Evolutionary conservation across 345 rosid genomes (phyloP), one percentile per base, ranked within the genome.

Genomic region (Chamaenerion angustifolium): DNA sequence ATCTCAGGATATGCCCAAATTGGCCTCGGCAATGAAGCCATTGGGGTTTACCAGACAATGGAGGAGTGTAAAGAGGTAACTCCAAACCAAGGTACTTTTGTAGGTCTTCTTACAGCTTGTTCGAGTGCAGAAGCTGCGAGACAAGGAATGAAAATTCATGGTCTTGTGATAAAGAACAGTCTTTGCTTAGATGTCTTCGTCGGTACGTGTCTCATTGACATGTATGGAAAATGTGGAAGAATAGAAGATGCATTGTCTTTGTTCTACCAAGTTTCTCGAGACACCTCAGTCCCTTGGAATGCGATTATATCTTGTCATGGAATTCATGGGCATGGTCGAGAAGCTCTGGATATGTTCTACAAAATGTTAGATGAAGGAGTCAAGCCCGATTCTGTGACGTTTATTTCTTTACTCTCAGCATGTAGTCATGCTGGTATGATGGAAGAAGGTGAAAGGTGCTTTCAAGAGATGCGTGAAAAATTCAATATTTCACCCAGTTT

Each of bases 361-460:
- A 52, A 66, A 25, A 76, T 76, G 77, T 69, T 59, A 50, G 43
- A 50, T 12, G 59, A 57, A 13, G 66, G 67, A 46, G 58, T 66
- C 46, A 65, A 56, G 57, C 74, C 76, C 19, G 81, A 76, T 52
- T 56, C 56, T 16, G 58, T 72, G 17, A 62, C 73, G 31, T 65
- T 76, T 49, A 60, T 70, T 15, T 60, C 65, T 14, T 57, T 76
- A 55, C 55, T 76, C 21, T 76, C 75, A 52, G 76, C 81, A 46
- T 72, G 78, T 51, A 76, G 81, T 57, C 81, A 76, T 65, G 64
- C 74, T 45, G 81, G 81, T 23, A 49, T 76, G 63, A 46, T 76
- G 15, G 64, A 67, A 41, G 55, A 72, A 63, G 81, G 81, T 43
- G 42, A 65, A 27, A n/a, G 47, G 18, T 70, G 46, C 56, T 76